A percentile compares a stretch with the other conserved stretches of the same genome.
Evolutionary conservation across 164 flowering plant species (phyloP).

Genomic region (grape (Vitis vinifera)): DNA sequence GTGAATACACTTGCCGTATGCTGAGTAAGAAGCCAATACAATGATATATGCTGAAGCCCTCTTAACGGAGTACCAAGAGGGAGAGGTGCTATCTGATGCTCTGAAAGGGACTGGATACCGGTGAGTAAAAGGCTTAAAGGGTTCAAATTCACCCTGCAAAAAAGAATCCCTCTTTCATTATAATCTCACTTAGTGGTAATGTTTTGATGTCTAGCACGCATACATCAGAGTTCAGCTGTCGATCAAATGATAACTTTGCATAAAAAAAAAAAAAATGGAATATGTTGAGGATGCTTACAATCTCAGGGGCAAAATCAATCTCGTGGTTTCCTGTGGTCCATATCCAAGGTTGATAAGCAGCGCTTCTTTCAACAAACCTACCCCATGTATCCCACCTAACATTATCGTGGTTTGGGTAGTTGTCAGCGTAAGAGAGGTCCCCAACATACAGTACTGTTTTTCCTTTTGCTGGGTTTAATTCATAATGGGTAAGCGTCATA

Average conservation of each 20-base stretch:
- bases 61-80: slow-evolving; percentile 72
- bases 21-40: slow-evolving; percentile 60
- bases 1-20: slow-evolving; percentile 40
- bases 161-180: no score
- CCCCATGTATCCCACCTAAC: slow-evolving; percentile 74
- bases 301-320: slow-evolving; percentile 57
- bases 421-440: slow-evolving; percentile 67
- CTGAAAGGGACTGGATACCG: slow-evolving; percentile 48
- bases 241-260: no score
- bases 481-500: slow-evolving; percentile 54
- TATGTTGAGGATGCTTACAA: slow-evolving; percentile 31
- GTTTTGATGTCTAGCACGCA: no score
- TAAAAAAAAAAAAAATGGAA: no score
- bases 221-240: no score
- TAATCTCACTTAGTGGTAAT: no score
- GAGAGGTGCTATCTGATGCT: slow-evolving; percentile 53
- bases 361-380: slow-evolving; percentile 57
- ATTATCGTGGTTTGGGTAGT: slow-evolving; percentile 48
- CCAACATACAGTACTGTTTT: slow-evolving; percentile 55
- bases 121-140: slow-evolving; percentile 54
- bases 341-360: slow-evolving; percentile 74
- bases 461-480: slow-evolving; percentile 42
- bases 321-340: slow-evolving; percentile 78
- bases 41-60: slow-evolving; percentile 72
- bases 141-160: slow-evolving; percentile 55